phyloP scores from a whole-genome alignment of 163 green algal genomes.

The Chlamydomonas reinhardtii region DNA sequence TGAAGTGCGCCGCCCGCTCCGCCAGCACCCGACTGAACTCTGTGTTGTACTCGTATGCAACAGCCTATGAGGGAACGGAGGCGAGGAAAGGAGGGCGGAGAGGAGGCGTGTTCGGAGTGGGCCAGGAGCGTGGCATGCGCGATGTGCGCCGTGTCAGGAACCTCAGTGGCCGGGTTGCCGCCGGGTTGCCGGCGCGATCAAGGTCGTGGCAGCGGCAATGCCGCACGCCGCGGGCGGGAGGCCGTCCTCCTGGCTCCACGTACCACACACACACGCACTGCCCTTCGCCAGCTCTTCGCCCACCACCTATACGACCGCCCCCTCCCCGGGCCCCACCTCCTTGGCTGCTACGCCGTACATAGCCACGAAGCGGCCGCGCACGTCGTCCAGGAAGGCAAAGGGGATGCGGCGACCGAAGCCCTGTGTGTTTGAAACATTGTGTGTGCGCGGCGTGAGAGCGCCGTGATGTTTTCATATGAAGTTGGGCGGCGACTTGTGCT shows the following conservation, averaged over 20 bases:
- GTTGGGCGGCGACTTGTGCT: neutral
- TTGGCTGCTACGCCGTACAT: conserved; percentile 69
- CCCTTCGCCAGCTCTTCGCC: neutral
- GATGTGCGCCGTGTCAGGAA: too few relatives aligned
- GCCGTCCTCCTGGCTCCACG: too few relatives aligned
- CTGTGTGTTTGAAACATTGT: too few relatives aligned
- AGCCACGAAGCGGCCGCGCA: conserved; percentile 78
- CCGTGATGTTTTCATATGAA: too few relatives aligned
- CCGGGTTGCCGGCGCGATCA: too few relatives aligned
- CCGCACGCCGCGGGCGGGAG: too few relatives aligned
- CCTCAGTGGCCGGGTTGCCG: too few relatives aligned
- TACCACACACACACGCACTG: neutral
- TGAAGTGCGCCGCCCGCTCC: conserved; percentile 88
- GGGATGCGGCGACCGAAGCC: conserved; percentile 82
- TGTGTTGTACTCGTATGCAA: conserved; percentile 88
- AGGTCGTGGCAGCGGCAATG: too few relatives aligned
- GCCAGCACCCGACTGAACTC: conserved; percentile 85
- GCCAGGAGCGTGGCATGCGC: too few relatives aligned
- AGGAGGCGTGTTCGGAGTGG: neutral
- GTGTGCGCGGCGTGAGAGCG: too few relatives aligned
- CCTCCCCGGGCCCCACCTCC: conserved; percentile 56
- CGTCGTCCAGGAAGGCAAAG: conserved; percentile 94
- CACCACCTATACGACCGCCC: neutral
- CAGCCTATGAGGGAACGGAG: conserved; percentile 2
- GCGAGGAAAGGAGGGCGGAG: neutral